These are phyloP conservation scores for Nothopassalora personata DNA, from an alignment of 2,329 filamentous ascomycete genomes.

Conservation along the genomic window DNA sequence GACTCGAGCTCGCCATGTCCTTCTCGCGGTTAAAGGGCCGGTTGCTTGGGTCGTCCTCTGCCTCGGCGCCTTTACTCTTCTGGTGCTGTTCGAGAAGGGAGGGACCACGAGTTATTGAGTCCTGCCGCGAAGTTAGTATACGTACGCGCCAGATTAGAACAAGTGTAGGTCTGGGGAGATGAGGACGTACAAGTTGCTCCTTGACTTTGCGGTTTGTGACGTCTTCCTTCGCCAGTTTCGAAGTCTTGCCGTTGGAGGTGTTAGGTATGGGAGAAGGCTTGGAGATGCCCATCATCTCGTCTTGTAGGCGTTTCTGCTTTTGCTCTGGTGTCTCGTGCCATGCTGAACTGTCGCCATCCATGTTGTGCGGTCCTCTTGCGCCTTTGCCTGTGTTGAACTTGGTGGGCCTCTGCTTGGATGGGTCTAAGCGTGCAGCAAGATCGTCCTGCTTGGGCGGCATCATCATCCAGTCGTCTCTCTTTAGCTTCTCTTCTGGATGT, in stretches of 20 bases:
- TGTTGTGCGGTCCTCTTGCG: conserved; percentile 41
- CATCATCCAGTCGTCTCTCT: conserved; percentile 66
- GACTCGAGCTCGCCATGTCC: conserved; percentile 75
- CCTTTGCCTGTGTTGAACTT: conserved; percentile 73
- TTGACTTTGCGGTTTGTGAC: conserved; percentile 41
- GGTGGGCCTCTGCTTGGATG: conserved; percentile 73
- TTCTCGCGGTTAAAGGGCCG: conserved; percentile 87
- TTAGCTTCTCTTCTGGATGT: conserved; percentile 34
- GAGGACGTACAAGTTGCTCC: conserved; percentile 53
- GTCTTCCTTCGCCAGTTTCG: conserved; percentile 16
- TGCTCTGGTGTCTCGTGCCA: conserved; percentile 93
- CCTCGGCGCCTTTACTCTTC: conserved; percentile 48
- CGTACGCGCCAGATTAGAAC: background rate
- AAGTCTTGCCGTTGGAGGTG: conserved; percentile 3
- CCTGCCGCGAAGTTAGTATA: conserved; percentile 31
- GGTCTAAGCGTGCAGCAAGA: conserved; percentile 62
- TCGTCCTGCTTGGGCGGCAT: conserved; percentile 47
- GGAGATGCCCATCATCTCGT: conserved; percentile 73
- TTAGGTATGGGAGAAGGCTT: conserved; percentile 35
- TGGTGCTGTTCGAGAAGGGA: conserved; percentile 46
- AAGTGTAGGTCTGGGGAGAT: background rate
- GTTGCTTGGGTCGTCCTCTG: conserved; percentile 81
- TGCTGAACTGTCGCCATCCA: conserved; percentile 49
- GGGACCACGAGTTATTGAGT: conserved; percentile 36
- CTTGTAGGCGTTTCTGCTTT: conserved; percentile 72